Conservation (phyloP, 2,329 filamentous ascomycete species). For the Ilyonectria robusta region DNA sequence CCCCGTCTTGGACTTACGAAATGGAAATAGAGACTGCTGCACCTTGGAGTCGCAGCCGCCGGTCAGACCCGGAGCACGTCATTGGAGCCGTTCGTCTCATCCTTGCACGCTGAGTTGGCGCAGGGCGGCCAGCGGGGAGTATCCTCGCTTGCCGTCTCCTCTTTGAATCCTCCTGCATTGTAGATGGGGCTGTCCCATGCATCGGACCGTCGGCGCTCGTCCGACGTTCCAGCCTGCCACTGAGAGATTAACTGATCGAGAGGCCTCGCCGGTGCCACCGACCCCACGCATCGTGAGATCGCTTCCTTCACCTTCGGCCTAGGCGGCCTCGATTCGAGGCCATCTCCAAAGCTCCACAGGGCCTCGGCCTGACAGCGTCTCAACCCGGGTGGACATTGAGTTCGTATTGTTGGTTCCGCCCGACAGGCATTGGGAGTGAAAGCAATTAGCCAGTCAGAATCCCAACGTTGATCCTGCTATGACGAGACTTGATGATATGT, state of each 20-base stretch:
- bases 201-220: conserved; percentile 43
- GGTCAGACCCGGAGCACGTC: conserved; percentile 32
- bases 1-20: conserved; percentile 38
- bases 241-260: conserved; percentile 35
- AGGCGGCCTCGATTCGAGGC: conserved; percentile 9
- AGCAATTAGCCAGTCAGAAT: conserved; percentile 2
- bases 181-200: conserved; percentile 32
- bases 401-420: not conserved
- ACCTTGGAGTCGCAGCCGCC: conserved; percentile 15
- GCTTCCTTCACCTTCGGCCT: conserved; percentile 10
- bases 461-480: conserved; percentile 31
- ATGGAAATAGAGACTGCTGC: conserved; percentile 35
- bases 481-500: conserved; percentile 29
- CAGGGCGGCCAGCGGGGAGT: conserved; percentile 26
- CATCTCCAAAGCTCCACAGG: conserved; percentile 13
- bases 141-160: conserved; percentile 24
- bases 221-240: conserved; percentile 41
- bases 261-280: conserved; percentile 18
- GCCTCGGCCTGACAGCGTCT: not conserved
- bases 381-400: not conserved
- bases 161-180: conserved; percentile 28
- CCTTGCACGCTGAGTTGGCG: conserved; percentile 31
- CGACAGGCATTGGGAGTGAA: not conserved
- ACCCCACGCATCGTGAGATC: conserved; percentile 23
- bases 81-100: conserved; percentile 30